Evolutionary conservation across 2,329 filamentous ascomycete species (phyloP).

Genomic region (Pseudogymnoascus sp.): DNA sequence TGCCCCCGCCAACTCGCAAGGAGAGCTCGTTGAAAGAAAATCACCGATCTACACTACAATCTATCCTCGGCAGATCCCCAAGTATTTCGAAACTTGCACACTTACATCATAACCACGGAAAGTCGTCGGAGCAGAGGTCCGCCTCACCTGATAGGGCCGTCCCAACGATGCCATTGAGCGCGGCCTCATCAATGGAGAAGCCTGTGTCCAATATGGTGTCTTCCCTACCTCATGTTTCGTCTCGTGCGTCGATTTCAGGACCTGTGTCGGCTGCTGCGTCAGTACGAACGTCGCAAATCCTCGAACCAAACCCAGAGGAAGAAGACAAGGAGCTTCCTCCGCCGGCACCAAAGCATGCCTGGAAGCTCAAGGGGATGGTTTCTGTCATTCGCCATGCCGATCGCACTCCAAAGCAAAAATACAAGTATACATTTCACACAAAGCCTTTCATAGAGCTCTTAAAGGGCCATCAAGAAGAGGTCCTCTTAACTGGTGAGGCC

Average conservation of each 20-base stretch:
- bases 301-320: slow-evolving; percentile 12
- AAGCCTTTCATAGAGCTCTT: slow-evolving; percentile 92
- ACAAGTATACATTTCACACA: slow-evolving; percentile 98
- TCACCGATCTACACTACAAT: slow-evolving; percentile 46
- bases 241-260: neutral
- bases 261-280: neutral
- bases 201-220: neutral
- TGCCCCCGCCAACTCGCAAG: slow-evolving; percentile 12
- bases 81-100: slow-evolving; percentile 51
- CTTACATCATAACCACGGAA: slow-evolving; percentile 26
- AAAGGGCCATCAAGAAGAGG: slow-evolving; percentile 93
- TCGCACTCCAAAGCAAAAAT: slow-evolving; percentile 96
- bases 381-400: slow-evolving; percentile 95
- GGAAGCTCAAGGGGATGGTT: slow-evolving; percentile 97
- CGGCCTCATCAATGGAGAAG: neutral
- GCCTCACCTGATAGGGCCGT: neutral
- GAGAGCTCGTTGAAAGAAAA: slow-evolving; percentile 31
- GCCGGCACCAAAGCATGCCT: slow-evolving; percentile 77
- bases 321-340: slow-evolving; percentile 37
- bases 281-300: neutral
- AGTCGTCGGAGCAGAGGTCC: neutral
- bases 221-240: neutral
- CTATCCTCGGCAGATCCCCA: slow-evolving; percentile 53
- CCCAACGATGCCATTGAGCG: neutral
- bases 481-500: slow-evolving; percentile 84